Conservation (phyloP, 2,329 filamentous ascomycete species). For the Ophiostoma triangulosporum region DNA sequence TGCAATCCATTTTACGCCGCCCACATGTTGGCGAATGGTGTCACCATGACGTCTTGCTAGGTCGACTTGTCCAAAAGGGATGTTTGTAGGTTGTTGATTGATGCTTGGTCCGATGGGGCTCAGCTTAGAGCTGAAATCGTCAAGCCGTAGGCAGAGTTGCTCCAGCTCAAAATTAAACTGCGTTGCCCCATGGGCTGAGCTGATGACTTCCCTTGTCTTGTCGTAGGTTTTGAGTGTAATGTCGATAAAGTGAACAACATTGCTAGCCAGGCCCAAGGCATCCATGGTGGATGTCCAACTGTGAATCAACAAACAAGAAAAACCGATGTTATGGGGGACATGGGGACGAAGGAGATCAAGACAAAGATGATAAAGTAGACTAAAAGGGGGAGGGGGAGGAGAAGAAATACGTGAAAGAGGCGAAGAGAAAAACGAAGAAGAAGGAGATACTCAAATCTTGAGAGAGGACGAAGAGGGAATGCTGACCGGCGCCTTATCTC, state of each 20-base stretch:
- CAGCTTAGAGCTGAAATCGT: not conserved
- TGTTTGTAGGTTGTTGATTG: no score
- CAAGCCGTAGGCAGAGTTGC: not conserved
- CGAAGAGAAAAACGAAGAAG: no score
- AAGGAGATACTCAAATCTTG: no score
- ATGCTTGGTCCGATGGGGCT: not conserved
- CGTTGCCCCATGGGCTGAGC: not conserved
- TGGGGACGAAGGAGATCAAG: no score
- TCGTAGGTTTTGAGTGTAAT: not conserved
- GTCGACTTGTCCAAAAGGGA: not conserved
- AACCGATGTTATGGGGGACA: no score
- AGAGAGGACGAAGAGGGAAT: no score
- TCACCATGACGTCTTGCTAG: not conserved
- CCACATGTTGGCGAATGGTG: not conserved
- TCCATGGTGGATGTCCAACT: not conserved
- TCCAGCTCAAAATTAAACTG: not conserved
- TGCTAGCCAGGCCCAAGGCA: not conserved
- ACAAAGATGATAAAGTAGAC: no score
- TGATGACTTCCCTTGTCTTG: not conserved
- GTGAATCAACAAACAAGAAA: not conserved
- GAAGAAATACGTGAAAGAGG: no score
- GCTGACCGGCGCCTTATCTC: no score
- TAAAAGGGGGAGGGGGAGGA: no score
- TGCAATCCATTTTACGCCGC: not conserved
- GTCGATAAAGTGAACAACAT: not conserved